Percentiles rank a stretch among this genome's conserved stretches.
These are phyloP conservation scores for Nematocida displodere DNA, from an alignment of 371 early-diverging fungal species.

Conservation along the genomic window DNA sequence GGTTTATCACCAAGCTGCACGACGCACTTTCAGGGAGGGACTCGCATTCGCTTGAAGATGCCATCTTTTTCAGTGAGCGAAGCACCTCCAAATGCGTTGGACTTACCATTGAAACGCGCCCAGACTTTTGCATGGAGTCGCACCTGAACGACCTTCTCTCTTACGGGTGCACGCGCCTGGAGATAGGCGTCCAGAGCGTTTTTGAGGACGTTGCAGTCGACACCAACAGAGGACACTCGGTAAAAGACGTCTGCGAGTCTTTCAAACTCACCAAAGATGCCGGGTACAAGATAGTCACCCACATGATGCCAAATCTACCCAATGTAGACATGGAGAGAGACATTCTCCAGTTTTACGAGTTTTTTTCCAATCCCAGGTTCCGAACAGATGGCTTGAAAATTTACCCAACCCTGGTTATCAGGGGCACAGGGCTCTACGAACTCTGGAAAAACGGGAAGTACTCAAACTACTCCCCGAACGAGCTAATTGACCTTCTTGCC, in stretches of 20 bases:
- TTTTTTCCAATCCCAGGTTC: slow-evolving; percentile 96
- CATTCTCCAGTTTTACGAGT: slow-evolving; percentile 91
- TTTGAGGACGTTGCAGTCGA: slow-evolving; percentile 99
- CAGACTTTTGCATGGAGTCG: slow-evolving; percentile 93
- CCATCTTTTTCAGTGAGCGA: slow-evolving; percentile 79
- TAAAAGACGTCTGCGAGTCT: slow-evolving; percentile 86
- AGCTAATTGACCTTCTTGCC: slow-evolving; percentile 90
- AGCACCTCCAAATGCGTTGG: slow-evolving; percentile 93
- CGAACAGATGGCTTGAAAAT: slow-evolving; percentile 96
- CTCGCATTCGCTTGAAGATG: slow-evolving; percentile 83
- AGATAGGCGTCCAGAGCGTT: slow-evolving; percentile 97
- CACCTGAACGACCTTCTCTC: slow-evolving; percentile 92
- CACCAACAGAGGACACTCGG: slow-evolving; percentile 97
- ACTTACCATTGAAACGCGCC: slow-evolving; percentile 98
- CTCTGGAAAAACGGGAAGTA: slow-evolving; percentile 95
- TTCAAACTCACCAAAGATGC: slow-evolving; percentile 95
- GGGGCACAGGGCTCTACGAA: slow-evolving; percentile 97
- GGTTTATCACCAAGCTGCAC: slow-evolving; percentile 92
- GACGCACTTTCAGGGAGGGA: slow-evolving; percentile 86
- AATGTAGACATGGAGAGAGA: slow-evolving; percentile 99
- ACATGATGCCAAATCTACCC: slow-evolving; percentile 99
- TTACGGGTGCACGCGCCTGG: slow-evolving; percentile 97
- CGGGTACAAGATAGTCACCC: slow-evolving; percentile 97
- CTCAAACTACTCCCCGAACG: slow-evolving; percentile 93
- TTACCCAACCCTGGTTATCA: slow-evolving; percentile 97